phyloP scores from a whole-genome alignment of 73 alveolate species.

The Tetrahymena borealis region DNA sequence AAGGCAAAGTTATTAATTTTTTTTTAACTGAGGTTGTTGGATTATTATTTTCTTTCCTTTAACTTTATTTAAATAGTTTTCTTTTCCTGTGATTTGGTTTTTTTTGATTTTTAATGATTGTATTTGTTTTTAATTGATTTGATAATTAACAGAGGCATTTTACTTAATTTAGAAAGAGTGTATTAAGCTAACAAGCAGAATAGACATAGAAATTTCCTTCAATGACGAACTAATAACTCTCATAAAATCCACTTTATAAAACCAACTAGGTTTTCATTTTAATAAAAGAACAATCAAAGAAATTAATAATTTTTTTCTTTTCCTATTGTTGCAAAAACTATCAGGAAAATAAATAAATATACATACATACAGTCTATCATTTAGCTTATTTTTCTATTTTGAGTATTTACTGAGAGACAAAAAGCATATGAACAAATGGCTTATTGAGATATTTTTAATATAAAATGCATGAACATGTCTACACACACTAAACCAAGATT shows the following conservation, averaged over 20 bases:
- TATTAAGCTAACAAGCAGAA: background rate
- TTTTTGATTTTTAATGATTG: background rate
- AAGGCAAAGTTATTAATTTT: background rate
- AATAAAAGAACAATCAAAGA: too few species aligned
- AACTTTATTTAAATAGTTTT: background rate
- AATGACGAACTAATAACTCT: conserved; percentile 1
- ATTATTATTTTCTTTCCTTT: background rate
- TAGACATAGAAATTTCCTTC: background rate
- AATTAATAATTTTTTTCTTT: too few species aligned
- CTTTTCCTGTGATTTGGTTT: background rate
- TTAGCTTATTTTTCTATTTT: too few species aligned
- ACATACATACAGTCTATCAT: too few species aligned
- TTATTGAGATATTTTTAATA: too few species aligned
- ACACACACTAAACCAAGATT: too few species aligned
- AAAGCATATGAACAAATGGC: too few species aligned
- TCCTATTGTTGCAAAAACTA: too few species aligned
- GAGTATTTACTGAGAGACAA: too few species aligned
- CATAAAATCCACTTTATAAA: background rate
- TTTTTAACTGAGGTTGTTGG: background rate
- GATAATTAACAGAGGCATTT: background rate
- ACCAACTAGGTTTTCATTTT: background rate
- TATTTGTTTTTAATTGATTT: background rate
- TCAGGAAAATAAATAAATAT: too few species aligned
- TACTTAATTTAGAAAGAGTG: background rate
- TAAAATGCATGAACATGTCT: too few species aligned